These are phyloP conservation scores for Chara braunii DNA, from an alignment of 139 green algal species.

Conservation along the genomic window DNA sequence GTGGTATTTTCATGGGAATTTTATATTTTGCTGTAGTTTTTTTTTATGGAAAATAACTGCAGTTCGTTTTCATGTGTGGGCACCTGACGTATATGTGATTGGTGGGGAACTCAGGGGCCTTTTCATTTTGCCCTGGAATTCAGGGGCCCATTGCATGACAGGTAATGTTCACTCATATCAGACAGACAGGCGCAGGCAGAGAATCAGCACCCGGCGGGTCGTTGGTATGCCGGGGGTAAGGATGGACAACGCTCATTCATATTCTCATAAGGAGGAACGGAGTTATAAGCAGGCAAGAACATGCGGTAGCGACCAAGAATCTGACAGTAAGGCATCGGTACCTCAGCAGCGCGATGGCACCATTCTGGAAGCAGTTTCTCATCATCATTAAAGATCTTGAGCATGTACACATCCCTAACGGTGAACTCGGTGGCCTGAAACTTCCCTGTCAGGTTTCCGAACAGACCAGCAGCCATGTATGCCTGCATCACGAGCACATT, in stretches of 20 bases:
- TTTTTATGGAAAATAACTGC: too few relatives aligned
- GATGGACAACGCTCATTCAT: slow-evolving; percentile 40
- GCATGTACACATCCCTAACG: slow-evolving; percentile 24
- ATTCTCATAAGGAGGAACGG: slow-evolving; percentile 14
- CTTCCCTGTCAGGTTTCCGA: background rate
- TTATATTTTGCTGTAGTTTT: too few relatives aligned
- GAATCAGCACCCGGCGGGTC: slow-evolving; percentile 23
- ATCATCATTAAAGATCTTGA: slow-evolving; percentile 35
- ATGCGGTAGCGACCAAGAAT: slow-evolving; percentile 33
- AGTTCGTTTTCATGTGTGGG: too few relatives aligned
- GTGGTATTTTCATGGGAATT: too few relatives aligned
- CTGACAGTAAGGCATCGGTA: slow-evolving; percentile 18
- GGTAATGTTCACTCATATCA: too few relatives aligned
- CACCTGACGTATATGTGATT: too few relatives aligned
- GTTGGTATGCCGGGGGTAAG: slow-evolving; percentile 23
- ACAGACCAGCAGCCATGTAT: slow-evolving; percentile 29
- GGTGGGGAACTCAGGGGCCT: too few relatives aligned
- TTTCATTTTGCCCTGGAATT: too few relatives aligned
- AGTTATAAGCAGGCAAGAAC: slow-evolving; percentile 34
- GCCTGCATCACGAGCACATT: slow-evolving; percentile 13
- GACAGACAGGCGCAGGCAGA: background rate
- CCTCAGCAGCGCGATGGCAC: background rate
- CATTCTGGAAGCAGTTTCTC: background rate
- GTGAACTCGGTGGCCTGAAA: slow-evolving; percentile 40
- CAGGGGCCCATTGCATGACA: too few relatives aligned